Evolutionary conservation across 2,329 filamentous ascomycete genomes (phyloP).

Genomic region (Pestalotiopsis sp.): DNA sequence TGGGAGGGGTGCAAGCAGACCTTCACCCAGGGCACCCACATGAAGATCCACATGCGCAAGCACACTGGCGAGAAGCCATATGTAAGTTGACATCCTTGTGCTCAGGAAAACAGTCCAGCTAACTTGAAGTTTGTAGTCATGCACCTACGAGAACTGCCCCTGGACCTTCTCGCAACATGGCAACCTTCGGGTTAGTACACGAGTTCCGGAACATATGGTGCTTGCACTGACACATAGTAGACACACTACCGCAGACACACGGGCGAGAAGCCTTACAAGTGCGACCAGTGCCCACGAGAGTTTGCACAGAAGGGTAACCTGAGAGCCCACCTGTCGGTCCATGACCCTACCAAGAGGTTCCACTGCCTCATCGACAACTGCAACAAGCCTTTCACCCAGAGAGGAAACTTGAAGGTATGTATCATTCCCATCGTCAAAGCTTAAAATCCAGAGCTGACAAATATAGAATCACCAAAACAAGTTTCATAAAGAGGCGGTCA

Average conservation of each 20-base stretch:
- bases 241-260: constrained; percentile 88
- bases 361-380: constrained; percentile 82
- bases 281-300: constrained; percentile 76
- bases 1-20: constrained; percentile 76
- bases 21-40: constrained; percentile 90
- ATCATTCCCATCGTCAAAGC: neutral
- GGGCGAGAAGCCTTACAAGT: constrained; percentile 82
- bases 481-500: constrained; percentile 79
- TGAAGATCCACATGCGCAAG: constrained; percentile 84
- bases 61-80: constrained; percentile 93
- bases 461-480: constrained; percentile 75
- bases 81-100: constrained; percentile 56
- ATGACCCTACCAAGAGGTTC: constrained; percentile 77
- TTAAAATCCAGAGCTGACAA: neutral
- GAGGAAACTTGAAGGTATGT: constrained; percentile 86
- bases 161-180: constrained; percentile 87
- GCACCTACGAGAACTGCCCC: constrained; percentile 72
- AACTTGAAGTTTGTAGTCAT: constrained; percentile 43
- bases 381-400: constrained; percentile 84
- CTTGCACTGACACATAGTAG: constrained; percentile 38
- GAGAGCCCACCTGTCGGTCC: constrained; percentile 79
- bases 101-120: constrained; percentile 23
- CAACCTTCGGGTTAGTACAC: constrained; percentile 74
- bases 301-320: constrained; percentile 89
- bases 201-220: no score